A percentile compares a stretch with the other conserved stretches of the same genome.
Conservation (phyloP, 345 rosid species). For the Trapa incisa region DNA sequence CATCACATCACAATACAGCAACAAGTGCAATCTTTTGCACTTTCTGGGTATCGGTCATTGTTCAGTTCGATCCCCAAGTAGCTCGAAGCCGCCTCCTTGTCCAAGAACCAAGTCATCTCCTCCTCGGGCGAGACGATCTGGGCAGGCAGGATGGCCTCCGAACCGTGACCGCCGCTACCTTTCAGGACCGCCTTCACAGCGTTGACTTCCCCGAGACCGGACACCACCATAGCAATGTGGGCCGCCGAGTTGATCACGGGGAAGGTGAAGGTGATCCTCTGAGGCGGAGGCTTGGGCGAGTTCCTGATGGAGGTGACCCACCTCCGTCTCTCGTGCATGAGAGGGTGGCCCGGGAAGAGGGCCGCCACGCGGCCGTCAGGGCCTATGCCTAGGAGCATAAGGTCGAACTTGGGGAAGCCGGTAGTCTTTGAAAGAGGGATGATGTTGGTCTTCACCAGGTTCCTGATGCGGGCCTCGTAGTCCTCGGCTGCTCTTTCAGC, state of each 20-base stretch:
- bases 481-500: slow-evolving; percentile 87
- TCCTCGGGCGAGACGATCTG: slow-evolving; percentile 58
- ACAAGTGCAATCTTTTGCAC: not conserved
- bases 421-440: slow-evolving; percentile 31
- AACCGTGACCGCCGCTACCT: slow-evolving; percentile 15
- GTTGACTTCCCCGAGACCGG: slow-evolving; percentile 57
- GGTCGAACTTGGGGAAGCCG: slow-evolving; percentile 74
- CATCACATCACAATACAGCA: not conserved
- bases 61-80: not conserved
- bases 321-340: slow-evolving; percentile 47
- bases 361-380: slow-evolving; percentile 92
- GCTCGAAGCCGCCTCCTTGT: slow-evolving; percentile 55
- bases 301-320: slow-evolving; percentile 67
- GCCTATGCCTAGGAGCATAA: slow-evolving; percentile 83
- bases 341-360: slow-evolving; percentile 63
- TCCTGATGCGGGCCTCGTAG: slow-evolving; percentile 61
- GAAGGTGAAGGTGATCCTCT: slow-evolving; percentile 74
- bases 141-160: slow-evolving; percentile 36
- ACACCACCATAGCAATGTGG: slow-evolving; percentile 53
- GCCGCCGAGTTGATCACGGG: slow-evolving; percentile 80
- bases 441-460: slow-evolving; percentile 28
- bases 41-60: not conserved
- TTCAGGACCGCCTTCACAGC: slow-evolving; percentile 44
- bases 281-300: slow-evolving; percentile 82
- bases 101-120: slow-evolving; percentile 73